Evolutionary conservation across 1,284 basidiomycete genomes (phyloP), one percentile per base, ranked within the genome.

Genomic region (Erythrobasidium hasegawianum): DNA sequence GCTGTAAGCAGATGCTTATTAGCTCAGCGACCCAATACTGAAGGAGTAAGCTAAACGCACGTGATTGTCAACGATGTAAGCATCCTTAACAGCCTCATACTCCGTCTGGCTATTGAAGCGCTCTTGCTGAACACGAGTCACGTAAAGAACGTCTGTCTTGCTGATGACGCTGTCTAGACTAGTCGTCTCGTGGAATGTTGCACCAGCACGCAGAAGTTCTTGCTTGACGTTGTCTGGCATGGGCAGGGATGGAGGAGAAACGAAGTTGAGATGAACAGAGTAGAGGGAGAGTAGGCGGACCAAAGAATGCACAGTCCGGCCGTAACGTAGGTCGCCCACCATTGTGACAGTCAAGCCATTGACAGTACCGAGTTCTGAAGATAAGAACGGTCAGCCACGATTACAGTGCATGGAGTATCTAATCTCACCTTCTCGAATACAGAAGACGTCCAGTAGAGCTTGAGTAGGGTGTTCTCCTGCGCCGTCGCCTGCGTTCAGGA

Each of bases 301-400:
- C 58, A 99, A 84, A 72, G 89, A 91, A 81, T 99, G 96, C 0
- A 97, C 94, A 0, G 96, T 99, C 67, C 96, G 86, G 43, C 96
- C 96, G 76, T 98, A 96, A 83, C 97, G 97, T 73, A 99, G 83
- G 78, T 98, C 96, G 67, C 96, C 96, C 8, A 99, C 85, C 79
- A 73, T 79, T 10, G 96, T 98, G 76, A 98, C 88, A 13, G 90
- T 95, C 65, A 90, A 87, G 55, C 95, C 96, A 76, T 97, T 97
- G 71, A 98, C 92, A 0, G 95, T 97, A 70, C 96, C 96, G 50
- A 98, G 84, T 80, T 99, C 96, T 65, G 62, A 18, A 9, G 14
- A 16, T n/a, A n/a, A n/a, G n/a, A n/a, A n/a, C n/a, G n/a, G n/a
- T n/a, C n/a, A n/a, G n/a, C n/a, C n/a, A n/a, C n/a, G n/a, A n/a